Base-by-base conservation (phyloP, 495 filamentous ascomycete genomes). In the Aspergillus cavernicola region DNA sequence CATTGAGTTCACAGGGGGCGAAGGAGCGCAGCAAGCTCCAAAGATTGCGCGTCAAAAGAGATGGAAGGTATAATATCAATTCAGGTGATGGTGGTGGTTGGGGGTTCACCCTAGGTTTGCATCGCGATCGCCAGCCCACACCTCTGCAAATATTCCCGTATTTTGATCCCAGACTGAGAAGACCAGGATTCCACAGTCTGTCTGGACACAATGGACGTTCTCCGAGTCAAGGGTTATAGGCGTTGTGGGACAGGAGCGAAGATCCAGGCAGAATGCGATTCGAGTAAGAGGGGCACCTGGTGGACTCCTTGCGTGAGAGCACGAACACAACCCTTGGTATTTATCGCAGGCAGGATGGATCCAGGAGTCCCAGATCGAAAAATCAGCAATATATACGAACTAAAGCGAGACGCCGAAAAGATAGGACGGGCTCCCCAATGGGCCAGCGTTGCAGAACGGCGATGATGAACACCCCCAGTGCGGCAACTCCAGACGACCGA, bases 21-120 rank as follows among this genome's bases (percentile, higher is more conserved):
- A 39, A 38, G 9, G 18, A 35, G 8, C 22, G 45, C 12, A 40
- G 11, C 42, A 37, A 16, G 24, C 8, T 3, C 19, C 28, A 16
- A 43, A 18, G 43, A 57, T 59, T 49, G 57, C 46, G 55, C 43
- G 45, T 58, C 51, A 38, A 41, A 44, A 51, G 40, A 54, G 39
- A 22, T 44, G 28, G 35, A 50, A 48, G 46, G 49, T 26, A 53
- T 47, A 56, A 53, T 44, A 52, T 54, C 55, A 61, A 55, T 48
- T 55, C 42, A 39, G 52, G 39, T 19, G 44, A 49, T 63, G 53
- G 31, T 47, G 60, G 49, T 60, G 50, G 61, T 40, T 46, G 57
- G 61, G 51, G 55, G 50, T 66, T 63, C 64, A 67, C 55, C 65
- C 65, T 69, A 72, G 52, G 62, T 70, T 72, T 52, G 71, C 71